Percentiles rank a stretch among this genome's conserved stretches.
phyloP scores from a whole-genome alignment of 371 early-diverging fungal genomes.

The Nematocida ironsii region DNA sequence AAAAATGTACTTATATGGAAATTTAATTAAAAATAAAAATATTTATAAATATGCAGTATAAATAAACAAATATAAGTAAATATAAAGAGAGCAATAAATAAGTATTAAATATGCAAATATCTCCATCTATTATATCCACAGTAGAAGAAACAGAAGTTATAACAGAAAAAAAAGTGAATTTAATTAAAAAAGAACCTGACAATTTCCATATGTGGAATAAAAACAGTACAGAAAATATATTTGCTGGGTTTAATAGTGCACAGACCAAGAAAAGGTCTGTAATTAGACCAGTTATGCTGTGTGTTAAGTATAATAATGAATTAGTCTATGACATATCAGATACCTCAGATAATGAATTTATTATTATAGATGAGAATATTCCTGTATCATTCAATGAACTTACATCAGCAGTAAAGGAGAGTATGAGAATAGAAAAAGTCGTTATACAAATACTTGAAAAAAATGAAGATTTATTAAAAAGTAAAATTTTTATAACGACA shows the following conservation, averaged over 20 bases:
- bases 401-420: constrained; percentile 44
- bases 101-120: not conserved
- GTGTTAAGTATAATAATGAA: not conserved
- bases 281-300: constrained; percentile 40
- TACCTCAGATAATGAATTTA: not conserved
- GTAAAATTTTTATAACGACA: constrained; percentile 14
- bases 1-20: not conserved
- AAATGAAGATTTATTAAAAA: not conserved
- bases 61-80: constrained; percentile 9
- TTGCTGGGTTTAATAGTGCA: constrained; percentile 7
- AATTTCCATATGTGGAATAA: not conserved
- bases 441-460: constrained; percentile 25
- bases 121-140: constrained; percentile 13
- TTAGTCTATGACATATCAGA: constrained; percentile 11
- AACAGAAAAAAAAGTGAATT: constrained; percentile 1
- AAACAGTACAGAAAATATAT: constrained; percentile 18
- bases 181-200: not conserved
- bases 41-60: constrained; percentile 3
- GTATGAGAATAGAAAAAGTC: constrained; percentile 37
- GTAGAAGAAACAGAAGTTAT: not conserved
- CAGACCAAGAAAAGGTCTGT: not conserved
- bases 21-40: not conserved
- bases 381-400: not conserved
- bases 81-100: not conserved
- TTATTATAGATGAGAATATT: not conserved